phyloP scores from a whole-genome alignment of 2,329 filamentous ascomycete species.

The Cercospora zeina region DNA sequence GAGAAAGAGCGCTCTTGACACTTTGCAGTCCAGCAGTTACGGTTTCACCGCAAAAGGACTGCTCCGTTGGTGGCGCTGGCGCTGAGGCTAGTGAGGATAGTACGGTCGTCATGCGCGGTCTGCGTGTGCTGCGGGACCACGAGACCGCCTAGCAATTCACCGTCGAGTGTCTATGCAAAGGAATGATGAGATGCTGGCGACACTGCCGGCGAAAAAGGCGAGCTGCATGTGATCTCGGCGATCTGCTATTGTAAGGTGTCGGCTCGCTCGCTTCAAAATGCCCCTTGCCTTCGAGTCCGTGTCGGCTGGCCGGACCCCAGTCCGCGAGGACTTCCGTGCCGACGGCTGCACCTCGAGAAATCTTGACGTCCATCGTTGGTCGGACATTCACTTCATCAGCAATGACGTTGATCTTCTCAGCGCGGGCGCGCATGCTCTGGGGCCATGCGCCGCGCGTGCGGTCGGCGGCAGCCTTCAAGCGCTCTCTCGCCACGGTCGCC shows the following conservation, averaged over 20 bases:
- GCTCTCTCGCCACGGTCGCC: conserved; percentile 50
- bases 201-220: background rate
- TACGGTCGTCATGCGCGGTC: conserved; percentile 1
- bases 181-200: background rate
- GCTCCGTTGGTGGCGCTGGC: conserved; percentile 6
- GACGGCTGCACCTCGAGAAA: background rate
- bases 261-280: background rate
- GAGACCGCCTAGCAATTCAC: background rate
- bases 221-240: background rate
- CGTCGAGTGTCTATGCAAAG: background rate
- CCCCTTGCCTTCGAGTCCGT: background rate
- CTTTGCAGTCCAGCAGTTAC: conserved; percentile 11
- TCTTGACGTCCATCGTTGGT: background rate
- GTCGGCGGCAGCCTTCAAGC: conserved; percentile 41
- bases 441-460: conserved; percentile 51
- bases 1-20: conserved; percentile 10
- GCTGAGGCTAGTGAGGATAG: background rate
- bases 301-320: background rate
- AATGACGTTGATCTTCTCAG: conserved; percentile 35
- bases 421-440: conserved; percentile 47
- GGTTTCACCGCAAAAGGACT: conserved; percentile 4
- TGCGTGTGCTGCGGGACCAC: background rate
- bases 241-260: conserved; percentile 2
- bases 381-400: background rate
- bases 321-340: background rate